A percentile compares a stretch with the other conserved stretches of the same genome.
Conservation (phyloP, 352 stramenopile species). For the Globisporangium splendens region DNA sequence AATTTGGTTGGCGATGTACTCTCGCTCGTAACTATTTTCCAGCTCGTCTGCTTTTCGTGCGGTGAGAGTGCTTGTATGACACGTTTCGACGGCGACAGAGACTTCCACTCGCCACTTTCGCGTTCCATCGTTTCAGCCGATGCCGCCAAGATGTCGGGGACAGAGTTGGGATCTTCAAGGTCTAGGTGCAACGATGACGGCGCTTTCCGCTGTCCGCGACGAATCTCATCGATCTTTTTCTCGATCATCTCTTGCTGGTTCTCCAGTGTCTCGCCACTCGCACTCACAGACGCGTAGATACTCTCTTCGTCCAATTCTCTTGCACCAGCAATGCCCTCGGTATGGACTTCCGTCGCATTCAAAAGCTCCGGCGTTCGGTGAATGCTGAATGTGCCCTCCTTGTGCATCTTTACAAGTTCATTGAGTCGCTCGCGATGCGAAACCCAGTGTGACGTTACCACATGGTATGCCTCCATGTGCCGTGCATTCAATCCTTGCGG, state of each 20-base stretch:
- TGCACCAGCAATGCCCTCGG: conserved; percentile 51
- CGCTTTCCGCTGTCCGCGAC: conserved; percentile 51
- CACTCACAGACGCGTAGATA: conserved; percentile 22
- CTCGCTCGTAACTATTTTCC: conserved; percentile 39
- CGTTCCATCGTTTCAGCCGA: conserved; percentile 15
- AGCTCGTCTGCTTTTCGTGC: conserved; percentile 54
- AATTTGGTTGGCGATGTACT: conserved; percentile 5
- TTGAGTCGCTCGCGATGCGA: conserved; percentile 44
- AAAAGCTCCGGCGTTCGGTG: conserved; percentile 67
- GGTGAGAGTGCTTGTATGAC: conserved; percentile 43
- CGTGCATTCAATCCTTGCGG: conserved; percentile 37
- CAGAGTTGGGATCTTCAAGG: conserved; percentile 22
- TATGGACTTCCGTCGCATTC: conserved; percentile 63
- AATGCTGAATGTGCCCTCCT: conserved; percentile 74
- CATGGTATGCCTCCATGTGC: conserved; percentile 57
- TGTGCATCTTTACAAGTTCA: conserved; percentile 74
- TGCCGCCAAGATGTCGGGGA: conserved; percentile 9
- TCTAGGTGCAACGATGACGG: conserved; percentile 35
- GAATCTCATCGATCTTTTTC: conserved; percentile 60
- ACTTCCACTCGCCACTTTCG: conserved; percentile 37
- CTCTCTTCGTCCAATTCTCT: conserved; percentile 37
- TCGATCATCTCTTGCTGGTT: conserved; percentile 38
- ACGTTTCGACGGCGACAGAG: conserved; percentile 50
- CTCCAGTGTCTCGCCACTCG: conserved; percentile 18
- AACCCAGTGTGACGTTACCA: conserved; percentile 61